phyloP scores from a whole-genome alignment of 495 filamentous ascomycete genomes.

The Neurospora tetraspora region DNA sequence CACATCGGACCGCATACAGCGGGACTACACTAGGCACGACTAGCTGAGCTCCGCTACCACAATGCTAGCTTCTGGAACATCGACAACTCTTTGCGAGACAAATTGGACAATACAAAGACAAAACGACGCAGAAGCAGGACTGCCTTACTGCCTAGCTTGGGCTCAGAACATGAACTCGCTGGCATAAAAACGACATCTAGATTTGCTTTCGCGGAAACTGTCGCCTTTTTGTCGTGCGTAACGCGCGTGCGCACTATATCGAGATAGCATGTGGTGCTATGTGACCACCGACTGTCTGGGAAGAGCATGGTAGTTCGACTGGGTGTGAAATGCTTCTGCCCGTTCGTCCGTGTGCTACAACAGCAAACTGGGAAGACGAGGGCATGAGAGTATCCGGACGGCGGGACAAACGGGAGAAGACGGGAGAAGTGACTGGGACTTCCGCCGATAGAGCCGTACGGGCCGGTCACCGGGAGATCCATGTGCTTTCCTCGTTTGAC shows the following conservation, averaged over 20 bases:
- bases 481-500: neutral
- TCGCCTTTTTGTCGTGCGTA: neutral
- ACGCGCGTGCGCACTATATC: neutral
- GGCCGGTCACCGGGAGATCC: neutral
- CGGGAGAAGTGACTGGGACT: neutral
- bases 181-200: neutral
- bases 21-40: neutral
- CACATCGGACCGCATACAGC: neutral
- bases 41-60: neutral
- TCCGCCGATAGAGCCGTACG: neutral
- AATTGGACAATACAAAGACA: neutral
- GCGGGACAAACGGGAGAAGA: neutral
- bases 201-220: neutral
- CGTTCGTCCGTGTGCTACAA: neutral
- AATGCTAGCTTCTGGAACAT: neutral
- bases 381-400: neutral
- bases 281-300: neutral
- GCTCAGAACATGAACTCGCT: neutral
- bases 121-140: neutral
- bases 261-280: neutral
- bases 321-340: neutral
- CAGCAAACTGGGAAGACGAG: neutral
- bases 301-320: neutral
- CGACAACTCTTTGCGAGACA: neutral
- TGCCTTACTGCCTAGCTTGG: neutral